Conservation (phyloP, 1,284 basidiomycete species). For the Marasmius fiardii region DNA sequence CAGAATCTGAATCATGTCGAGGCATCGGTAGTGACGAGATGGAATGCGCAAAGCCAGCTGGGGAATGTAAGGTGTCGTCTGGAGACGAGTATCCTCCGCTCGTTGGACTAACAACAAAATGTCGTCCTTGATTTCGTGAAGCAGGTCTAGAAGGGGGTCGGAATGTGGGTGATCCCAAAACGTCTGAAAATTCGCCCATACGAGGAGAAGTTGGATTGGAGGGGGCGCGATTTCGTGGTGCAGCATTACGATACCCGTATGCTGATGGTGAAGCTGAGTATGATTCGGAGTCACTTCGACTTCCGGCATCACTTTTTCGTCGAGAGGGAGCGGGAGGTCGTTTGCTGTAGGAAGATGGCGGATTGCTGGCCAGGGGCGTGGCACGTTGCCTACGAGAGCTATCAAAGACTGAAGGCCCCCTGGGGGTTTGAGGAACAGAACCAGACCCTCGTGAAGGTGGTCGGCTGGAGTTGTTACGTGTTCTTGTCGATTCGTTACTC, state of each 20-base stretch:
- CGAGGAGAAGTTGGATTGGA: slow-evolving; percentile 65
- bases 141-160: slow-evolving; percentile 28
- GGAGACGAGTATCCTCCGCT: slow-evolving; percentile 35
- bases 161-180: slow-evolving; percentile 39
- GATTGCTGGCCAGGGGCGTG: slow-evolving; percentile 6
- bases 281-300: slow-evolving; percentile 66
- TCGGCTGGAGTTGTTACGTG: slow-evolving; percentile 9
- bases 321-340: slow-evolving; percentile 8
- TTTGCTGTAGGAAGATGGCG: slow-evolving; percentile 6
- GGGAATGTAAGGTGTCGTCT: slow-evolving; percentile 30
- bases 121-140: slow-evolving; percentile 49
- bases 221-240: slow-evolving; percentile 50
- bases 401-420: slow-evolving; percentile 10
- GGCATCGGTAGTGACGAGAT: slow-evolving; percentile 35
- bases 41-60: slow-evolving; percentile 27
- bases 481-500: slow-evolving; percentile 7
- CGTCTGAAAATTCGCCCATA: slow-evolving; percentile 13
- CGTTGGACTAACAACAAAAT: slow-evolving; percentile 35
- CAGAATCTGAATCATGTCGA: slow-evolving; percentile 23
- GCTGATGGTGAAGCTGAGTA: slow-evolving; percentile 26
- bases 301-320: slow-evolving; percentile 39
- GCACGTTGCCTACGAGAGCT: slow-evolving; percentile 10
- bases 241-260: slow-evolving; percentile 4
- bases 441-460: slow-evolving; percentile 10
- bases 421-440: slow-evolving; percentile 9